Percentiles rank a stretch among this genome's conserved stretches.
phyloP scores from a whole-genome alignment of 306 rosid species.

The Fragaria nilgerrensis region DNA sequence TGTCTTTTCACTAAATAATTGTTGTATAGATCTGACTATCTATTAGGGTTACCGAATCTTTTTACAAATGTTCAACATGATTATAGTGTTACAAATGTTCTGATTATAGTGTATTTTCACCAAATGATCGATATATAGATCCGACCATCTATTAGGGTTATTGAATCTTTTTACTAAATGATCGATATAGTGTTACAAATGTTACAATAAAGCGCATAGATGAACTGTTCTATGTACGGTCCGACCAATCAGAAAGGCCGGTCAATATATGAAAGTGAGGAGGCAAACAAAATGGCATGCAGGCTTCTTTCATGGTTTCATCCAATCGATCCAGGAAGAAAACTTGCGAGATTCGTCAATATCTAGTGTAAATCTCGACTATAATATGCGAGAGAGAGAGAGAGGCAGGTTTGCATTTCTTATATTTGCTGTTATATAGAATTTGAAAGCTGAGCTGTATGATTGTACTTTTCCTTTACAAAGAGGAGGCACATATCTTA shows the following conservation, averaged over 20 bases:
- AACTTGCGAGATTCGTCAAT: neutral
- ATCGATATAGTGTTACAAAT: neutral
- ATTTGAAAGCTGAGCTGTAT: conserved; percentile 56
- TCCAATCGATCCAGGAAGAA: neutral
- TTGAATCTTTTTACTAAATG: too few species aligned
- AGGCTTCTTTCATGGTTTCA: neutral
- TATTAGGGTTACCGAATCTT: too few species aligned
- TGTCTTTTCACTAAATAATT: too few species aligned
- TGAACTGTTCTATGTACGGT: neutral
- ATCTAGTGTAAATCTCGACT: neutral
- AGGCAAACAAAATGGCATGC: neutral
- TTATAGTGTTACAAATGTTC: too few species aligned
- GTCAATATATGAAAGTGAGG: neutral
- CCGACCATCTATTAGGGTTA: neutral
- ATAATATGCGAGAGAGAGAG: neutral
- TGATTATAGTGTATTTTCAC: neutral
- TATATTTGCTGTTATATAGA: conserved; percentile 17
- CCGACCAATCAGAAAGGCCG: neutral
- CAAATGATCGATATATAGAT: neutral
- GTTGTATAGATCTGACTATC: too few species aligned
- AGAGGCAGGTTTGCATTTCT: neutral
- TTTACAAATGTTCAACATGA: too few species aligned
- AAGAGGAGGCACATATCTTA: conserved; percentile 43
- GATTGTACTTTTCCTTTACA: conserved; percentile 49
- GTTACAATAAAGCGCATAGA: too few species aligned